These are phyloP conservation scores for Penicillium thymicola DNA, from an alignment of 2,329 filamentous ascomycete genomes.

Conservation along the genomic window DNA sequence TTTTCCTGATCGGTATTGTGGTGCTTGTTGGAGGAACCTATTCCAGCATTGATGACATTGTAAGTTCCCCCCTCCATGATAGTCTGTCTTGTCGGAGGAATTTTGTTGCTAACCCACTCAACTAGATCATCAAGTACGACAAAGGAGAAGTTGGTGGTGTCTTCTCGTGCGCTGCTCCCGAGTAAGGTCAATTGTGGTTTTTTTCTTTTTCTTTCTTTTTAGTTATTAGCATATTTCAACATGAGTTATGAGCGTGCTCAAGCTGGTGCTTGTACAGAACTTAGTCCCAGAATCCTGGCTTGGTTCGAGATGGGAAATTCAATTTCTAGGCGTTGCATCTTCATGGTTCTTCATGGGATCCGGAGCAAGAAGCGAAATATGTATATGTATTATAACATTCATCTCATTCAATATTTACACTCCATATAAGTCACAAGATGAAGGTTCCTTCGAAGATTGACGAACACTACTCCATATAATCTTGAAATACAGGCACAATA, in stretches of 20 bases:
- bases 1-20: conserved; percentile 69
- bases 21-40: conserved; percentile 78
- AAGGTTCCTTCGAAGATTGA: background rate
- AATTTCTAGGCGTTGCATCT: conserved; percentile 4
- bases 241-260: background rate
- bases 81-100: background rate
- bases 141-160: conserved; percentile 60
- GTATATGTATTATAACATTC: conserved; percentile 1
- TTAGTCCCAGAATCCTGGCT: background rate
- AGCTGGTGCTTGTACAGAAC: conserved; percentile 5
- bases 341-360: background rate
- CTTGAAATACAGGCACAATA: no score
- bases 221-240: background rate
- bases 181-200: background rate
- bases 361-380: conserved; percentile 4
- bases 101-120: conserved; percentile 5
- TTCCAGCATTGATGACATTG: conserved; percentile 47
- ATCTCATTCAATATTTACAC: background rate
- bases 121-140: conserved; percentile 61
- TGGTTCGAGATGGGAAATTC: background rate
- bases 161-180: conserved; percentile 60
- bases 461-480: background rate
- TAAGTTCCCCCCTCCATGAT: conserved; percentile 20
- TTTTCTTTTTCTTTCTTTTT: background rate
- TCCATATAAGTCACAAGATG: background rate